phyloP scores from a whole-genome alignment of 2,329 filamentous ascomycete genomes.

The Pseudogymnoascus sp. region DNA sequence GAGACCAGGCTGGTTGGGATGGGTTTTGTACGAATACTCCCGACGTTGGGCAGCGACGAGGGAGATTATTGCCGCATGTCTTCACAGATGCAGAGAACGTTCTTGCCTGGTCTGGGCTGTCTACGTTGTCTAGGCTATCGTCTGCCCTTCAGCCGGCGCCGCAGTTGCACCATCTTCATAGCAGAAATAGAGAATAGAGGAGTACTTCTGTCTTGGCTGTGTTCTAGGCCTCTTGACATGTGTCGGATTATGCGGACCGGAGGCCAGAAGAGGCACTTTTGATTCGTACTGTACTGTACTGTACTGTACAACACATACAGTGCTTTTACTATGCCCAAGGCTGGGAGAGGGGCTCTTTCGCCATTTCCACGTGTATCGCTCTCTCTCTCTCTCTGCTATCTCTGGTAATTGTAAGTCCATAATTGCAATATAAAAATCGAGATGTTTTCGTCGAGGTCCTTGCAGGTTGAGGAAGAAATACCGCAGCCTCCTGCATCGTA shows the following conservation, averaged over 20 bases:
- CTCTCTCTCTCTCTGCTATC: not conserved
- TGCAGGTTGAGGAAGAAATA: not conserved
- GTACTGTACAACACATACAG: not conserved
- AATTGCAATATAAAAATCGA: not conserved
- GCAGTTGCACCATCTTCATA: not conserved
- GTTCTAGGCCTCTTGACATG: constrained; percentile 1
- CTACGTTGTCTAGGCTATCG: not conserved
- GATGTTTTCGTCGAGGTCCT: not conserved
- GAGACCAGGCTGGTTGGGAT: not conserved
- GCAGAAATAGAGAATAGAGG: not conserved
- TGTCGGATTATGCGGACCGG: not conserved
- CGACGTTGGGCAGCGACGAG: not conserved
- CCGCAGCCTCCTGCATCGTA: not conserved
- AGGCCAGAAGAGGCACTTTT: not conserved
- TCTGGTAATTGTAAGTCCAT: not conserved
- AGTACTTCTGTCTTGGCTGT: not conserved
- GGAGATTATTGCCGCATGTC: not conserved
- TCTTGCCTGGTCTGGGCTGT: not conserved
- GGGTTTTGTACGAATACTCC: not conserved
- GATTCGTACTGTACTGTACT: not conserved
- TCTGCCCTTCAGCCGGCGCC: not conserved
- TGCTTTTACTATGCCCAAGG: not conserved
- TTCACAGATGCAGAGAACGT: not conserved
- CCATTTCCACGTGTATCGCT: not conserved
- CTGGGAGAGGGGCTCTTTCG: not conserved